These are phyloP conservation scores for Grigorovia humatica DNA, from an alignment of 805 yeast species.

Conservation along the genomic window DNA sequence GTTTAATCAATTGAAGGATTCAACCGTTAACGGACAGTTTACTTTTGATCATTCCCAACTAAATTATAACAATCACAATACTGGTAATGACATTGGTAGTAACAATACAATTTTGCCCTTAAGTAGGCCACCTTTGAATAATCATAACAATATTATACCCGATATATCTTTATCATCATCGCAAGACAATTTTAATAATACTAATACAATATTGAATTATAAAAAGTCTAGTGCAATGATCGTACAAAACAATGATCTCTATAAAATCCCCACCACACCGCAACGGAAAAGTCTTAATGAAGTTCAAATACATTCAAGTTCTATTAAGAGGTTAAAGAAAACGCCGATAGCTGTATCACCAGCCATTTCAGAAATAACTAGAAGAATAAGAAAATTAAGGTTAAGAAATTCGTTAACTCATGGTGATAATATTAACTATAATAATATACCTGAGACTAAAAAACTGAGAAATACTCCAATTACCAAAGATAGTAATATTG, in stretches of 20 bases:
- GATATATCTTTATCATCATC: neutral
- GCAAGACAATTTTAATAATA: neutral
- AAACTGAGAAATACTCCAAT: constrained; percentile 12
- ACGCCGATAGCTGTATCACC: constrained; percentile 1
- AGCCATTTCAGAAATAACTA: constrained; percentile 20
- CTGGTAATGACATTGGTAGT: no score
- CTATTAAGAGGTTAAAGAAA: constrained; percentile 7
- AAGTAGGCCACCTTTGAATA: neutral
- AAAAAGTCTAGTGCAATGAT: no score
- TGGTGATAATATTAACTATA: neutral
- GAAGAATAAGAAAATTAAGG: constrained; percentile 19
- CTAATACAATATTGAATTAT: neutral
- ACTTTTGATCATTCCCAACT: constrained; percentile 10
- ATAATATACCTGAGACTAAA: neutral
- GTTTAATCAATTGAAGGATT: constrained; percentile 6
- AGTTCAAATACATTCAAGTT: constrained; percentile 2
- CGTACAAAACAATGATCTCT: neutral
- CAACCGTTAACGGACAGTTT: constrained; percentile 5
- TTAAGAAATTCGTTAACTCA: constrained; percentile 9
- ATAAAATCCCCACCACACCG: constrained; percentile 4
- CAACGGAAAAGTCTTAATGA: constrained; percentile 3
- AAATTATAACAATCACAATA: constrained; percentile 14
- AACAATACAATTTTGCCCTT: neutral
- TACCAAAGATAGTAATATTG: constrained; percentile 9
- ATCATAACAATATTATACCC: neutral